Percentiles rank a stretch among this genome's conserved stretches.
Evolutionary conservation across 495 filamentous ascomycete genomes (phyloP).

Genomic region (Chaetomidium leptoderma): DNA sequence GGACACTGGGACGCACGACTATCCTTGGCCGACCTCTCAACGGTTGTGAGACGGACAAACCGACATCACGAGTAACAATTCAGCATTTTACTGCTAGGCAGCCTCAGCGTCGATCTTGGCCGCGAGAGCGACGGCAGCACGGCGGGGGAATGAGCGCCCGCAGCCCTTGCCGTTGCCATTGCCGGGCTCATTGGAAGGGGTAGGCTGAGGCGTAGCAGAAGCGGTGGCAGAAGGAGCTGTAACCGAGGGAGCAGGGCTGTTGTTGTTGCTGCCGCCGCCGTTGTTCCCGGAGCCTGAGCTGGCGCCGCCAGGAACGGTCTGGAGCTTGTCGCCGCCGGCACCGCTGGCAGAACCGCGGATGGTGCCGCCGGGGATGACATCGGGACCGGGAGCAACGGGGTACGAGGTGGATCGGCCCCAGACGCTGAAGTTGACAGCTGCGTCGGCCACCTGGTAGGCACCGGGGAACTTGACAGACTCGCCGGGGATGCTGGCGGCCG

Average conservation of each 20-base stretch:
- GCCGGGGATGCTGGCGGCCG: background rate
- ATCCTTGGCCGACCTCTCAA: background rate
- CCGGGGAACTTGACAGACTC: background rate
- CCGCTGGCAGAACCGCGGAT: constrained; percentile 2
- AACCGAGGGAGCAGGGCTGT: background rate
- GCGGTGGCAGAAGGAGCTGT: background rate
- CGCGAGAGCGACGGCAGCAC: background rate
- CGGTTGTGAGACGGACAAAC: background rate
- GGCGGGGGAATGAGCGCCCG: background rate
- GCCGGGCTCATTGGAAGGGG: background rate
- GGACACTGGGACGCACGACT: too few species aligned
- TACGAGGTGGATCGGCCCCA: background rate
- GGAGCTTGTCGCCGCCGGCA: constrained; percentile 6
- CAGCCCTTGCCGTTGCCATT: background rate
- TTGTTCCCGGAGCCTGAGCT: background rate
- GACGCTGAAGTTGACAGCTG: constrained; percentile 1
- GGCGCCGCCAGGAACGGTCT: background rate
- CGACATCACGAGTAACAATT: background rate
- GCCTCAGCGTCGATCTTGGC: background rate
- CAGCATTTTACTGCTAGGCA: background rate
- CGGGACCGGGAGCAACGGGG: background rate
- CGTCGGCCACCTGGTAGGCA: background rate
- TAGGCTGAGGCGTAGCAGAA: background rate
- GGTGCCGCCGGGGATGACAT: constrained; percentile 6
- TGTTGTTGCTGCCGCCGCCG: background rate